Evolutionary conservation across 805 yeast genomes (phyloP).

Genomic region (Hanseniaspora occidentalis): DNA sequence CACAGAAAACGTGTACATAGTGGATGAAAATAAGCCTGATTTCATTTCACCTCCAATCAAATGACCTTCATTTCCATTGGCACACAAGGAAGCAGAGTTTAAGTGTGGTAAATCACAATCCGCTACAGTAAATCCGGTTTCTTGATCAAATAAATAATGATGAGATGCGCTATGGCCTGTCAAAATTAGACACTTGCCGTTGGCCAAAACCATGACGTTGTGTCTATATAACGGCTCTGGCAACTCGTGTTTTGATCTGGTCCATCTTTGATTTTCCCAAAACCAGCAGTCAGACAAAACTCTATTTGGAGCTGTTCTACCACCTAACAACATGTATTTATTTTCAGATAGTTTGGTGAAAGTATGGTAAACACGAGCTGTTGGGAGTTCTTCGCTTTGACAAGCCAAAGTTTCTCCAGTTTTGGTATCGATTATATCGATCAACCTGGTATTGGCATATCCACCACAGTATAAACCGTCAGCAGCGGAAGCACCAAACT

Average conservation of each 20-base stretch:
- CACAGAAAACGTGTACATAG: slow-evolving; percentile 10
- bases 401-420: slow-evolving; percentile 1
- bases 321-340: slow-evolving; percentile 41
- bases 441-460: slow-evolving; percentile 18
- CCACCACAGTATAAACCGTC: slow-evolving; percentile 27
- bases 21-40: slow-evolving; percentile 11
- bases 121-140: not conserved
- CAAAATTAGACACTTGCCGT: slow-evolving; percentile 29
- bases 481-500: slow-evolving; percentile 16
- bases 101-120: slow-evolving; percentile 14
- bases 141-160: not conserved
- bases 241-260: slow-evolving; percentile 28
- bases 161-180: slow-evolving; percentile 31
- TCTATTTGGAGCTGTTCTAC: slow-evolving; percentile 49
- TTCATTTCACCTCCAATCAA: slow-evolving; percentile 37
- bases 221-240: slow-evolving; percentile 43
- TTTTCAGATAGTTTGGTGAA: slow-evolving; percentile 25
- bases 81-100: slow-evolving; percentile 25
- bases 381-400: slow-evolving; percentile 12
- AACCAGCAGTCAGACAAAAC: slow-evolving; percentile 34
- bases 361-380: slow-evolving; percentile 49
- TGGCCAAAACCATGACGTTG: slow-evolving; percentile 23
- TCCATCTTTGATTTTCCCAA: slow-evolving; percentile 8
- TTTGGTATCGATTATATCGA: slow-evolving; percentile 8
- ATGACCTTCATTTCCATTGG: slow-evolving; percentile 26